Base-by-base conservation (phyloP, 2,329 filamentous ascomycete genomes). In the Pyrenochaeta sp. region DNA sequence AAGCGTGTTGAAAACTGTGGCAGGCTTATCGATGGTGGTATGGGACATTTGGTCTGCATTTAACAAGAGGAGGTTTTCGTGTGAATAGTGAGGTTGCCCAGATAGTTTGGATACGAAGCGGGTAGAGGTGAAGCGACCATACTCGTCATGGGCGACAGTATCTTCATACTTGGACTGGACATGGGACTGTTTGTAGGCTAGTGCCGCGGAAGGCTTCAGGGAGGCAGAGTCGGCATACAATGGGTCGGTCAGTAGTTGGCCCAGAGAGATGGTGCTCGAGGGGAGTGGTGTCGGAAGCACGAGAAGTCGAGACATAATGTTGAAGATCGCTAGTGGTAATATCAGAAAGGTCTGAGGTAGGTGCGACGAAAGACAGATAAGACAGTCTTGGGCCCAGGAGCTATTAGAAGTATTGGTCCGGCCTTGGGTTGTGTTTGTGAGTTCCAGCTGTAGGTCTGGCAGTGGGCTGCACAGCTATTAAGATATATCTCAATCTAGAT, bases 231-330 rank as follows among this genome's bases (percentile, higher is more conserved):
- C 41, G 1, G 60, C 37, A 18, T 60, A 39, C 4, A 71, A 46
- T 9, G 68, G 70, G 27, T 70, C 56, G 36, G 56, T 58, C 40
- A 73, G 54, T 32, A 74, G 54, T 49, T 74, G 70, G n/a, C 70
- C 69, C 1, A 72, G 53, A 5, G 51, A 45, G 18, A 74, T 43
- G 4, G 63, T 54, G 31, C 44, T 53, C 12, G 65, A 49, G 12
- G 68, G 50, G 10, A 69, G 60, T 36, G 68, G 66, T 7, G 56
- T 44, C 18, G 69, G 71, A 3, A 73, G 60, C 10, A 62, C 45
- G 39, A 69, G 36, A 11, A 66, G 45, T 18, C 46, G 49, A 44
- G 63, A 56, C 68, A 71, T 72, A 36, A 14, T 50, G 49, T n/a
- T 42, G n/a, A 45, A 27, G 23, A n/a, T 27, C 20, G 6, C n/a